Evolutionary conservation across 208 protist genomes (phyloP).

Genomic region (Spongospora subterranea): DNA sequence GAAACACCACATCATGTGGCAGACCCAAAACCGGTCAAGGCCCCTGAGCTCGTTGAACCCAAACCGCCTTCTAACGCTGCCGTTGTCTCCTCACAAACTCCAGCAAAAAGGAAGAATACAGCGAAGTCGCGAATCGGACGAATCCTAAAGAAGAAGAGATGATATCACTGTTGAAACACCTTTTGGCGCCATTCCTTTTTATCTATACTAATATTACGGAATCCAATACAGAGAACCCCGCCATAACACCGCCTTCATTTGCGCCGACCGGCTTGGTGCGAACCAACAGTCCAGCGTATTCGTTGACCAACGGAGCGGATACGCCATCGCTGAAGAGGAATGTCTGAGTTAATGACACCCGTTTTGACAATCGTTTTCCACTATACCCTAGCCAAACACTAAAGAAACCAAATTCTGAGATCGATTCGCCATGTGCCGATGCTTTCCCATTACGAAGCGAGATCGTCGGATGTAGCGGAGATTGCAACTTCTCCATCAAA

Average conservation of each 20-base stretch:
- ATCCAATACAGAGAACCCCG: slow-evolving; percentile 87
- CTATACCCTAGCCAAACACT: slow-evolving; percentile 63
- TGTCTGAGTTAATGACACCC: not conserved
- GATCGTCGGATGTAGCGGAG: slow-evolving; percentile 23
- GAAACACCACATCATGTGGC: not conserved
- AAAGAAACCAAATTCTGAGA: slow-evolving; percentile 70
- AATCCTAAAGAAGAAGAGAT: not conserved
- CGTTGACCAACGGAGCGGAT: slow-evolving; percentile 69
- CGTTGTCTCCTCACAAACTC: not conserved
- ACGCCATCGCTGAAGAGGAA: slow-evolving; percentile 19
- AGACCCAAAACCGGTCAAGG: not conserved
- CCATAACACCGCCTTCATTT: slow-evolving; percentile 90
- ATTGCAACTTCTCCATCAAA: slow-evolving; percentile 60
- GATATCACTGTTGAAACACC: not conserved
- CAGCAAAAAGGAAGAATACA: not conserved
- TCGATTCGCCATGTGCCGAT: slow-evolving; percentile 13
- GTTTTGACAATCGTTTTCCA: not conserved
- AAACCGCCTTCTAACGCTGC: not conserved
- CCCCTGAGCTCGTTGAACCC: not conserved
- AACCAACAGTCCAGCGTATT: slow-evolving; percentile 83
- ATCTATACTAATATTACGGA: not conserved
- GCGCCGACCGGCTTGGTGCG: slow-evolving; percentile 85
- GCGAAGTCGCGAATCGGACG: not conserved
- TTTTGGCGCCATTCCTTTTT: not conserved
- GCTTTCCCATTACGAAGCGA: not conserved